These are phyloP conservation scores for Ostreobium quekettii DNA, from an alignment of 139 green algal species.

Conservation along the genomic window DNA sequence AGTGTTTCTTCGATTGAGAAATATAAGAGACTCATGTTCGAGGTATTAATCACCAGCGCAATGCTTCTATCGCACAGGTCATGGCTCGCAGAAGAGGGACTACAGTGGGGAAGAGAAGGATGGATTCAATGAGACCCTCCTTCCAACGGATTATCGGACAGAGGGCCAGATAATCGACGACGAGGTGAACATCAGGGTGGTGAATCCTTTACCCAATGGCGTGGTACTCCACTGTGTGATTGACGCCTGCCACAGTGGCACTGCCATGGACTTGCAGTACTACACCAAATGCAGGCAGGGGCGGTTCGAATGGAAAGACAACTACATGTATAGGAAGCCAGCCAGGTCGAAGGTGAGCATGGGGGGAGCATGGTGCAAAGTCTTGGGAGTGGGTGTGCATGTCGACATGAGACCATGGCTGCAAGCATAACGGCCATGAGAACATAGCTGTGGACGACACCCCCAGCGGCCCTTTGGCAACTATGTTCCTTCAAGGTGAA, in stretches of 20 bases:
- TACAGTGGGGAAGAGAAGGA: constrained; percentile 60
- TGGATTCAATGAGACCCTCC: constrained; percentile 67
- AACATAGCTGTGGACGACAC: too few relatives aligned
- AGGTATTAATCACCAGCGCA: too few relatives aligned
- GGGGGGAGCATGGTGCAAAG: too few relatives aligned
- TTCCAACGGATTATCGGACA: constrained; percentile 24
- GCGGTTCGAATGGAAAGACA: constrained; percentile 43
- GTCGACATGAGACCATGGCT: too few relatives aligned
- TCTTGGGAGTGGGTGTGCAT: too few relatives aligned
- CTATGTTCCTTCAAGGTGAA: too few relatives aligned
- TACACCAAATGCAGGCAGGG: constrained; percentile 33
- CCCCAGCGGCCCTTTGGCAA: too few relatives aligned
- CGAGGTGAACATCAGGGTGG: constrained; percentile 53
- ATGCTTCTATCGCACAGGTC: constrained; percentile 43
- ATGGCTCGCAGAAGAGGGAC: constrained; percentile 62
- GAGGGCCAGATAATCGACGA: constrained; percentile 56
- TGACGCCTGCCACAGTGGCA: constrained; percentile 72
- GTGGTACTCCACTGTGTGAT: constrained; percentile 68
- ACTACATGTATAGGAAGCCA: too few relatives aligned
- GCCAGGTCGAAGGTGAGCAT: too few relatives aligned
- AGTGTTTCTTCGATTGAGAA: too few relatives aligned
- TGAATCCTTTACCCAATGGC: constrained; percentile 31
- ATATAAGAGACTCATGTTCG: too few relatives aligned
- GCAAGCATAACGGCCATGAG: too few relatives aligned
- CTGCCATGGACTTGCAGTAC: constrained; percentile 62